Percentiles rank a stretch among this genome's conserved stretches.
phyloP scores from a whole-genome alignment of 169 alveolate species.

The Plasmodium gallinaceum region DNA sequence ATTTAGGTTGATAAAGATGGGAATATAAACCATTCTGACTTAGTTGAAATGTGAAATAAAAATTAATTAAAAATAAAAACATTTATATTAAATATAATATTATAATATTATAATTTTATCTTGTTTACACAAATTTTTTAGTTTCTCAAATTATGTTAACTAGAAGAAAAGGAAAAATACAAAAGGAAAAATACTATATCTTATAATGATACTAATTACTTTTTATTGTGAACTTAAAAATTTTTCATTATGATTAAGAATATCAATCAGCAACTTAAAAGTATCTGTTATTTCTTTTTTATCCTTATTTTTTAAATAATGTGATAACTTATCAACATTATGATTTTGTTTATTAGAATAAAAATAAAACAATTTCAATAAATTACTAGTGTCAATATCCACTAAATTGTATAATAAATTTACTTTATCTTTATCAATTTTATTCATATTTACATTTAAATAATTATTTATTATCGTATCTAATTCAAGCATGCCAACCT shows the following conservation, averaged over 20 bases:
- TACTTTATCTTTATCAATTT: slow-evolving; percentile 23
- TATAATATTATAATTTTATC: too few species aligned
- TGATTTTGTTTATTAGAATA: slow-evolving; percentile 26
- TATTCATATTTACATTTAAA: slow-evolving; percentile 46
- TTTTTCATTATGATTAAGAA: slow-evolving; percentile 33
- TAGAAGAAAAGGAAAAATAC: neutral
- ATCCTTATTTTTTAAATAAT: slow-evolving; percentile 24
- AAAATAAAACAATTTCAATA: slow-evolving; percentile 64
- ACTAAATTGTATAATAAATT: slow-evolving; percentile 46
- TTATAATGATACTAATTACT: neutral
- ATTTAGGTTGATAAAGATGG: slow-evolving; percentile 41
- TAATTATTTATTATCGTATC: slow-evolving; percentile 60
- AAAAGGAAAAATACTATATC: neutral
- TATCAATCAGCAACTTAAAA: slow-evolving; percentile 35
- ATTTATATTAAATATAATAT: too few species aligned
- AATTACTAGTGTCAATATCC: slow-evolving; percentile 38
- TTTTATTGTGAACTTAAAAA: slow-evolving; percentile 1
- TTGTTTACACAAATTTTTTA: neutral
- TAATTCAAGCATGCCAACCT: slow-evolving; percentile 73
- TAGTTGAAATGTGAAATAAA: slow-evolving; percentile 28
- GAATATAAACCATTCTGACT: slow-evolving; percentile 46
- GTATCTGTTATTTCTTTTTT: slow-evolving; percentile 53
- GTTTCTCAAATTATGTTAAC: slow-evolving; percentile 41
- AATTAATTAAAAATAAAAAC: neutral
- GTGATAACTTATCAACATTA: slow-evolving; percentile 24